Evolutionary conservation across 495 filamentous ascomycete species (phyloP).

Genomic region (Annulohypoxylon nitens): DNA sequence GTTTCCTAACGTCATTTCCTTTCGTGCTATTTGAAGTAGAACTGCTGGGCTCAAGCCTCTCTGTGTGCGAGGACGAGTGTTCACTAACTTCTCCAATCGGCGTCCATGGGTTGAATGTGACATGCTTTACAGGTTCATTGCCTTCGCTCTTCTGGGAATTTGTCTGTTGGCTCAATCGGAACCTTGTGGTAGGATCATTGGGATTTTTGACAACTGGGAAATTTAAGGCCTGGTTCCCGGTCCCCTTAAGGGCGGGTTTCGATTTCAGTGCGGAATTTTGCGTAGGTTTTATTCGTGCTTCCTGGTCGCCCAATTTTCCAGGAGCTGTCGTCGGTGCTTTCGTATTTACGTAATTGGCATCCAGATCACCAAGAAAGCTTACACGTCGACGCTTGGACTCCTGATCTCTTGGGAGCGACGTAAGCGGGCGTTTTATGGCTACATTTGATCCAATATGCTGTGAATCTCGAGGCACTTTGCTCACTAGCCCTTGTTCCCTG

Average conservation of each 20-base stretch:
- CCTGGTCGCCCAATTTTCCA: not conserved
- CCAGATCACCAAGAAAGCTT: constrained; percentile 23
- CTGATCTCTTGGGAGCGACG: constrained; percentile 20
- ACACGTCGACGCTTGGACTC: constrained; percentile 47
- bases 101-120: constrained; percentile 51
- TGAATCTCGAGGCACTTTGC: constrained; percentile 36
- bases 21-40: constrained; percentile 16
- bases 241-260: constrained; percentile 39
- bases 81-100: constrained; percentile 16
- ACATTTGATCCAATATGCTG: constrained; percentile 18
- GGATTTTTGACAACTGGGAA: constrained; percentile 88
- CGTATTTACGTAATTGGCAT: not conserved
- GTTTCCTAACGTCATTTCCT: constrained; percentile 13
- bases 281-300: constrained; percentile 24
- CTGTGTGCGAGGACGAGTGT: constrained; percentile 16
- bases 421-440: constrained; percentile 33
- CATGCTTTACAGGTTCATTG: constrained; percentile 54
- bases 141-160: constrained; percentile 58
- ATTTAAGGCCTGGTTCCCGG: constrained; percentile 60
- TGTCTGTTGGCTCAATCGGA: constrained; percentile 77
- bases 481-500: constrained; percentile 55
- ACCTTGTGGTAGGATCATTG: constrained; percentile 71
- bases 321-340: constrained; percentile 11
- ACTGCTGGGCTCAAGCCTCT: constrained; percentile 19
- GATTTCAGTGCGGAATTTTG: constrained; percentile 37